Conservation (phyloP, 139 green algal species). For the Asterochloris sp. region DNA sequence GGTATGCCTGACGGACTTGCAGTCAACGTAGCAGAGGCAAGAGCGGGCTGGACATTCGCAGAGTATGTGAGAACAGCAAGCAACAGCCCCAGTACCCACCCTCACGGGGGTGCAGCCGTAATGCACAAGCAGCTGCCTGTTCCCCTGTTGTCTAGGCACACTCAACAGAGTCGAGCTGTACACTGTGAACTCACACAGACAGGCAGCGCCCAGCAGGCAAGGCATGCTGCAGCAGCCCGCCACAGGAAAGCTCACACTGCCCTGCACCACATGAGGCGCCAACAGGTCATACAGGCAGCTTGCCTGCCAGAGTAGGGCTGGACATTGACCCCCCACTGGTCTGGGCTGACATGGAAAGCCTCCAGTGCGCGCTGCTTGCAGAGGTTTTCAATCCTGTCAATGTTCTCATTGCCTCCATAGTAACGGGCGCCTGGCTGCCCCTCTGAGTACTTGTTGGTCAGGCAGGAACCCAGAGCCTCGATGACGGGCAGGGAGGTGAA, state of each 20-base stretch:
- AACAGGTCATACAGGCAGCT: too few relatives aligned
- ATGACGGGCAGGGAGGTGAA: slow-evolving; percentile 93
- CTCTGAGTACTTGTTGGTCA: slow-evolving; percentile 99
- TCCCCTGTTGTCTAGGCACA: not conserved
- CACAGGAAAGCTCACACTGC: too few relatives aligned
- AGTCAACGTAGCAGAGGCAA: too few relatives aligned
- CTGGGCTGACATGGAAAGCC: slow-evolving; percentile 64
- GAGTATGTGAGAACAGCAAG: too few relatives aligned
- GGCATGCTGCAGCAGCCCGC: not conserved
- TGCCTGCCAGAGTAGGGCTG: slow-evolving; percentile 78
- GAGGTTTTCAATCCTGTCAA: slow-evolving; percentile 73
- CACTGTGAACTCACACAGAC: not conserved
- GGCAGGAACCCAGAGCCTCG: slow-evolving; percentile 90
- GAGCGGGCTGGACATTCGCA: too few relatives aligned
- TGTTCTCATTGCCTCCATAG: slow-evolving; percentile 97
- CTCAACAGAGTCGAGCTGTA: not conserved
- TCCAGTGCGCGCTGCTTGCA: slow-evolving; percentile 71
- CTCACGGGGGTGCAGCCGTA: too few relatives aligned
- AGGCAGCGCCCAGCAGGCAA: not conserved
- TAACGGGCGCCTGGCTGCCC: slow-evolving; percentile 91
- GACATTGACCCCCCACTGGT: slow-evolving; percentile 84
- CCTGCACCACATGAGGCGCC: too few relatives aligned
- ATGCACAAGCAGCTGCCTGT: too few relatives aligned
- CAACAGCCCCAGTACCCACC: too few relatives aligned
- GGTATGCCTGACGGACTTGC: not conserved